These are phyloP conservation scores for Elaeagnus macrophylla DNA, from an alignment of 306 rosid species.

Conservation along the genomic window DNA sequence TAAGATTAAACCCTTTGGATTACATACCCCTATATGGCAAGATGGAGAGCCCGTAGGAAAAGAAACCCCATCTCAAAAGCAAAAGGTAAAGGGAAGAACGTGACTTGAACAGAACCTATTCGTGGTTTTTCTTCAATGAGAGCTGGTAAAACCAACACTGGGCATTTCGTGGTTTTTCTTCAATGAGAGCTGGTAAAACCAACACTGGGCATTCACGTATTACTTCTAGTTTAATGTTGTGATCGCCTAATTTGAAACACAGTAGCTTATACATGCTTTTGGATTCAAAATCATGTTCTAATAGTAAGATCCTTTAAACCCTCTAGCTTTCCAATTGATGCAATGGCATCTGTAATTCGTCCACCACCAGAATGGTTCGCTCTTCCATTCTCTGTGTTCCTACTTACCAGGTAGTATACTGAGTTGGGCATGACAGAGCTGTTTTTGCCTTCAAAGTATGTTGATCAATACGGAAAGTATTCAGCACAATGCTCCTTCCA, in stretches of 20 bases:
- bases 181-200: constrained; percentile 5
- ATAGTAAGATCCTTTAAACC: constrained; percentile 52
- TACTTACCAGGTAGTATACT: constrained; percentile 34
- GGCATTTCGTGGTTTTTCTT: constrained; percentile 3
- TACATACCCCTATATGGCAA: constrained; percentile 30
- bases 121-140: constrained; percentile 14
- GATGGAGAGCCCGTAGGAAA: constrained; percentile 23
- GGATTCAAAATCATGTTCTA: constrained; percentile 23
- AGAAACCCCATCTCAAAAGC: constrained; percentile 13
- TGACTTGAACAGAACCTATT: constrained; percentile 1
- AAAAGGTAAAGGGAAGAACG: constrained; percentile 8
- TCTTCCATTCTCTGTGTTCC: constrained; percentile 48
- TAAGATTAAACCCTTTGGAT: constrained; percentile 61
- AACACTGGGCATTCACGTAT: too few species aligned
- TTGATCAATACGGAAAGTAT: constrained; percentile 72
- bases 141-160: too few species aligned
- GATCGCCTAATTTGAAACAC: constrained; percentile 21
- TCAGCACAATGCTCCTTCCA: constrained; percentile 76
- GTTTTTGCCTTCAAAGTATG: constrained; percentile 53
- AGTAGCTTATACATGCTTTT: constrained; percentile 9
- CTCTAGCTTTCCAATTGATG: constrained; percentile 59
- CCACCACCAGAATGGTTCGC: constrained; percentile 25
- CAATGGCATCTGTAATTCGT: constrained; percentile 34
- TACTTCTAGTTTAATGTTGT: constrained; percentile 14
- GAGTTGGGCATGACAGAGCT: constrained; percentile 73